phyloP scores from a whole-genome alignment of 164 flowering plant species.

The Vitis rotundifolia region DNA sequence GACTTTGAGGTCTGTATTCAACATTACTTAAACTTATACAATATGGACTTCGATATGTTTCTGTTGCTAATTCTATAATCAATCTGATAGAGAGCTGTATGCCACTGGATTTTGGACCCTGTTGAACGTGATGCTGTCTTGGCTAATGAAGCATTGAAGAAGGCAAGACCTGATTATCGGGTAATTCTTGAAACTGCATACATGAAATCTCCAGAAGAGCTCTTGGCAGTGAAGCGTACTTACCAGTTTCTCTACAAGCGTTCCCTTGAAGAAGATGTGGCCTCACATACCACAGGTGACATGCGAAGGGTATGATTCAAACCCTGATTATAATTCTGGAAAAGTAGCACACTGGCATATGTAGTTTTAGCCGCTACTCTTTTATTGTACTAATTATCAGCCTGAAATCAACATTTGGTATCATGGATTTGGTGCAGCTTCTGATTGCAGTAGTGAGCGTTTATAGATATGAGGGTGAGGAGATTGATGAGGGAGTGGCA shows the following conservation, averaged over 20 bases:
- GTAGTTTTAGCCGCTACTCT: no score
- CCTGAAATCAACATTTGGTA: background rate
- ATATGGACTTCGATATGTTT: background rate
- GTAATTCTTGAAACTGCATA: constrained; percentile 40
- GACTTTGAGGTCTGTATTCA: constrained; percentile 35
- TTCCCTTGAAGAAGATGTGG: constrained; percentile 49
- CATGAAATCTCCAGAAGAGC: constrained; percentile 31
- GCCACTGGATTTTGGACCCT: constrained; percentile 49
- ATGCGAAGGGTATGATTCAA: constrained; percentile 26
- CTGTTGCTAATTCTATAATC: background rate
- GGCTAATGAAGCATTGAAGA: constrained; percentile 35
- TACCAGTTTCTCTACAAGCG: constrained; percentile 36
- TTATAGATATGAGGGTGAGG: constrained; percentile 44
- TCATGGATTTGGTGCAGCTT: constrained; percentile 25
- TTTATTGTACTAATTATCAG: background rate
- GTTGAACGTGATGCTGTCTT: constrained; percentile 43
- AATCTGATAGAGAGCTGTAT: constrained; percentile 33
- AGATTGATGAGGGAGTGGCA: constrained; percentile 43
- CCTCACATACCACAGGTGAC: constrained; percentile 27
- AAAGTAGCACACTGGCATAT: no score
- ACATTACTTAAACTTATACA: background rate
- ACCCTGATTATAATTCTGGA: background rate
- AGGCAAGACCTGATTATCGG: constrained; percentile 19
- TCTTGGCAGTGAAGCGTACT: constrained; percentile 36
- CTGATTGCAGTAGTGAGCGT: constrained; percentile 37